Evolutionary conservation across 768 basidiomycete species (phyloP), one percentile per base, ranked within the genome.

Genomic region (Mycena olivaceomarginata): DNA sequence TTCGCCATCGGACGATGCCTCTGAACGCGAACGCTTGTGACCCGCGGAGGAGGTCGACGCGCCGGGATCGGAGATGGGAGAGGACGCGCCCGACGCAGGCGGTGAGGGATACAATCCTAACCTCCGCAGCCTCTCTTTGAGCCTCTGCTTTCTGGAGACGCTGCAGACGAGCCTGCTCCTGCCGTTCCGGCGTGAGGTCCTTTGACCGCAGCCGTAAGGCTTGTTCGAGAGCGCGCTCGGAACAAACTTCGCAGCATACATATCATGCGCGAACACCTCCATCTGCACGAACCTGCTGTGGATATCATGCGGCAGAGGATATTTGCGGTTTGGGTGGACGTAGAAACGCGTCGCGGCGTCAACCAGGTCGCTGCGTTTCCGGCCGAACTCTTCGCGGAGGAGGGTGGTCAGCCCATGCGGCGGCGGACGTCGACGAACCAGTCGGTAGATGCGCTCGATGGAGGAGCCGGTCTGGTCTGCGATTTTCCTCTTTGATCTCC

Each of bases 401-500:
- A 91, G 69, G 0, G 72, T 18, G 11, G 88, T 91, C 92, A 93
- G 0, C 91, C 91, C 0, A 92, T 92, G 0, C 90, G 87, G 22
- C 87, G 88, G 1, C 92, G 87, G 1, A 83, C 84, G 8, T 88
- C 87, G 22, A 85, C 77, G 48, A 92, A 92, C 92, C 92, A 92
- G 0, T 81, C 77, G 51, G 88, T n/a, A 87, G 51, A 92, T 67
- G 0, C 86, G 85, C 57, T 80, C 84, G 2, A 82, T 2, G 0
- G 78, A 75, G 40, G 45, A 83, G 0, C 81, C 77, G 0, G 87
- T 81, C 5, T 80, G 65, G 0, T 15, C 69, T 1, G 87, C 77
- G 59, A 92, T 81, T 0, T 64, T 25, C n/a, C 0, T 67, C 57
- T 37, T 87, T 87, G n/a, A 82, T 71, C 13, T 82, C 80, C 20